Base-by-base conservation (phyloP, 1,284 basidiomycete species). In the Paramarasmius palmivorus region DNA sequence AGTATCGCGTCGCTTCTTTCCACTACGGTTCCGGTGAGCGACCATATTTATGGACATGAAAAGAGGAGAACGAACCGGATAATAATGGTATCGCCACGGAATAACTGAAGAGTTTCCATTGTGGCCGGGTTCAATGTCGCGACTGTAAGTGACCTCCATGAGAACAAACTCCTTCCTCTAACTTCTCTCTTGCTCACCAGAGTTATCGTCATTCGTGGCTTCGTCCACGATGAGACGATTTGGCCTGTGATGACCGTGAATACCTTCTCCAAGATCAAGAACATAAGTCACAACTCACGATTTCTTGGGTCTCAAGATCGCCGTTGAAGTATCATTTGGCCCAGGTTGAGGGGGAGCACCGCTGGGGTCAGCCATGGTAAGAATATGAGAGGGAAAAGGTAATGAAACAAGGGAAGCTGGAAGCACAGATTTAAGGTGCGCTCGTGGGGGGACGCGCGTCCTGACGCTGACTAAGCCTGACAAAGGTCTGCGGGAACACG, bases 191-290 rank as follows among this genome's bases (percentile, higher is more conserved):
- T 35, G 63, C 81, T 66, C 62, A 87, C 91, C 90, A 70, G 92
- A 94, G 77, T 94, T 98, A 68, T 98, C 95, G 71, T 98, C 95
- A 32, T 89, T 82, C 15, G 87, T 80, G 34, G 93, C 86, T 69
- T 98, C 95, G 66, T 97, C 95, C 59, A 96, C 93, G 66, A 96
- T 89, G 58, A 98, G 81, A 67, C 94, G 92, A 78, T 97, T 96
- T 40, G 95, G 94, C 26, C 94, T 96, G 63, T 5, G 61, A 46
- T 60, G 49, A 48, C 42, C 51, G 52, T 59, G 49, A 59, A 52
- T 49, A 32, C n/a, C n/a, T n/a, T 40, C 47, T n/a, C 29, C 10
- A 38, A 29, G 50, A 44, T 46, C 34, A 32, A 44, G 58, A 53
- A 57, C 61, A 42, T 37, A 10, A 32, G 40, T n/a, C 29, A 19